Evolutionary conservation across 2,329 filamentous ascomycete species (phyloP), one percentile per base, ranked within the genome.

Genomic region (Botryotinia calthae): DNA sequence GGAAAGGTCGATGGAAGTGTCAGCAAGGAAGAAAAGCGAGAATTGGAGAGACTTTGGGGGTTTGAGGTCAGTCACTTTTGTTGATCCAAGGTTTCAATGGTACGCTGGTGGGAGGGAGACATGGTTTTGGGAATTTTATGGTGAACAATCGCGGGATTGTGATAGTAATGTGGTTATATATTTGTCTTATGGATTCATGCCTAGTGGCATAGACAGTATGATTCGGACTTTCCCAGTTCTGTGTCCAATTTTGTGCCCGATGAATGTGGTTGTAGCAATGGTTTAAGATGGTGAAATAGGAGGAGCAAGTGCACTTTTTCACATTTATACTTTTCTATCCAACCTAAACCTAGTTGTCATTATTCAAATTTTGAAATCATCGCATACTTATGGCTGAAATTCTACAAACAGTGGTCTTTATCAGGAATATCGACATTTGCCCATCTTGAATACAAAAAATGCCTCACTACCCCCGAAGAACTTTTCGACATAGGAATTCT

Each of bases 341-440:
- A 40, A 1, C 18, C 20, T 28, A 25, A 7, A 12, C 14, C 44
- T 65, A 28, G 20, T 25, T 18, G 31, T 46, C 18, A 22, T 28
- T 12, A 4, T 31, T 12, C 28, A 44, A 46, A 31, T 10, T 10
- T 12, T 37, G 4, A 66, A 18, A 6, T 2, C 9, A 28, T 16
- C 2, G 16, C 14, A 54, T 40, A 28, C 44, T 71, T 37, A 64
- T 20, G n/a, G 18, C 31, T 16, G 20, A 25, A 31, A 34, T 14
- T 12, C 16, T 28, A 10, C 56, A n/a, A n/a, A 69, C 62, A 87
- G 84, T 86, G 88, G 88, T 86, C 85, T 1, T 96, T 93, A 81
- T 87, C 87, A 42, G 93, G 93, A 73, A 92, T 96, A 75, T 89
- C 90, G 70, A 90, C 90, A 51, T 94, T 93, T 81, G 92, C 91